Percentiles rank a stretch among this genome's conserved stretches.
Conservation (phyloP, 2,329 filamentous ascomycete genomes). For the Geoglossum cookeanum region DNA sequence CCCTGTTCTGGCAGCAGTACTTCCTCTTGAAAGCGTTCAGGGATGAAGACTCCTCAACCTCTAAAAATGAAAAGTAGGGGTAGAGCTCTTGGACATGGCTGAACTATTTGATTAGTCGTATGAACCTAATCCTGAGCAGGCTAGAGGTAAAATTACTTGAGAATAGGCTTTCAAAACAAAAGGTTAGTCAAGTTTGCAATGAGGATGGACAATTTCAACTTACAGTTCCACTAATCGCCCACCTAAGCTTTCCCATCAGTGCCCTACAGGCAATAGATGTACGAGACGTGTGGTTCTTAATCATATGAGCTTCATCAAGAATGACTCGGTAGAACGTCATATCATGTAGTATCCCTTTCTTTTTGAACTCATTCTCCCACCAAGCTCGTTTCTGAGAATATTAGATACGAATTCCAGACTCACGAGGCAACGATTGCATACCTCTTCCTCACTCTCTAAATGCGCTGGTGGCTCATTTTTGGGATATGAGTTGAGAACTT, state of each 20-base stretch:
- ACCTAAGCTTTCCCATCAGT: background rate
- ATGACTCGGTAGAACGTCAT: background rate
- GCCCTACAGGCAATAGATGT: constrained; percentile 1
- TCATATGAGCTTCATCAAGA: constrained; percentile 3
- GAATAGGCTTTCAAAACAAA: background rate
- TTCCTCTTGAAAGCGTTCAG: constrained; percentile 1
- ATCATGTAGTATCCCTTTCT: background rate
- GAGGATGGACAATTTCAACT: background rate
- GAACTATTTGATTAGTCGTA: background rate
- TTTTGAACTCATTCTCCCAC: background rate
- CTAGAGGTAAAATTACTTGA: background rate
- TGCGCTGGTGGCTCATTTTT: background rate
- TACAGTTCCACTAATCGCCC: background rate
- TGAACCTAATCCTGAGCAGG: background rate
- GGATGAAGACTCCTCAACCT: background rate
- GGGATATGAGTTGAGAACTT: background rate
- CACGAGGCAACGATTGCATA: background rate
- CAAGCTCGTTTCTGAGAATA: background rate
- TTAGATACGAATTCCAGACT: background rate
- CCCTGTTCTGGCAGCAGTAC: background rate
- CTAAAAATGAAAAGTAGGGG: constrained; percentile 3
- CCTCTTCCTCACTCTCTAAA: background rate
- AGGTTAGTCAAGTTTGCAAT: background rate
- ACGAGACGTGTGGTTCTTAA: background rate
- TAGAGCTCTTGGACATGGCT: background rate